phyloP scores from a whole-genome alignment of 306 rosid genomes.

The Cucurbita ficifolia region DNA sequence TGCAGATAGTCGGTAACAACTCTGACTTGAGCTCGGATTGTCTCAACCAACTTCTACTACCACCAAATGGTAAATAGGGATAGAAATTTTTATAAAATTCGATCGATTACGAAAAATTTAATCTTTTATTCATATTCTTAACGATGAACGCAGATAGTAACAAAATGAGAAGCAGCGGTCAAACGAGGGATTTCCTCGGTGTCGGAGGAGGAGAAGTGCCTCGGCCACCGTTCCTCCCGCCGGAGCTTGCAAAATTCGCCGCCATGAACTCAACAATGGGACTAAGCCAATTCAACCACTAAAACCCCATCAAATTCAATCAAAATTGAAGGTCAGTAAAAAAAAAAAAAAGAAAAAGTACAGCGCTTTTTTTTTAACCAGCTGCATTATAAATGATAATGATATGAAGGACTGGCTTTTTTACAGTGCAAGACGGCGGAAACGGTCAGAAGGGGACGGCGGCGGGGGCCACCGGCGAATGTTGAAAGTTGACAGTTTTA shows the following conservation, averaged over 20 bases:
- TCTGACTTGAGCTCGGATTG: constrained; percentile 10
- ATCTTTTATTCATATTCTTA: background rate
- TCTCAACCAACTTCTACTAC: constrained; percentile 30
- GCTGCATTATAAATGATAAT: background rate
- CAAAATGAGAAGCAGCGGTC: constrained; percentile 5
- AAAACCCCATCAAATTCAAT: background rate
- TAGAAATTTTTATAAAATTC: too few species aligned
- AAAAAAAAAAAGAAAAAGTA: background rate
- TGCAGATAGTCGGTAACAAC: background rate
- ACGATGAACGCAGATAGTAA: constrained; percentile 8
- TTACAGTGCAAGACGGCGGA: background rate
- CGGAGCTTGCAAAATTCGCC: constrained; percentile 53
- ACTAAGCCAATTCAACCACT: constrained; percentile 50
- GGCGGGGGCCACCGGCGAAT: background rate
- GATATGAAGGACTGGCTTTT: background rate
- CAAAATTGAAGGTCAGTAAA: background rate
- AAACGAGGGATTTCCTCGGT: constrained; percentile 81
- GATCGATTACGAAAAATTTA: background rate
- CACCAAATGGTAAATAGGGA: constrained; percentile 7
- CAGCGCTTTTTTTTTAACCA: background rate
- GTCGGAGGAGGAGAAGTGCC: constrained; percentile 27
- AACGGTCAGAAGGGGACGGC: background rate
- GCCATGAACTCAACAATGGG: constrained; percentile 42
- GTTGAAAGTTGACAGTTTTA: background rate
- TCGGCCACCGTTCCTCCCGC: constrained; percentile 28